These are phyloP conservation scores for Eruca vesicaria DNA, from an alignment of 441 rosid genomes.

Conservation along the genomic window DNA sequence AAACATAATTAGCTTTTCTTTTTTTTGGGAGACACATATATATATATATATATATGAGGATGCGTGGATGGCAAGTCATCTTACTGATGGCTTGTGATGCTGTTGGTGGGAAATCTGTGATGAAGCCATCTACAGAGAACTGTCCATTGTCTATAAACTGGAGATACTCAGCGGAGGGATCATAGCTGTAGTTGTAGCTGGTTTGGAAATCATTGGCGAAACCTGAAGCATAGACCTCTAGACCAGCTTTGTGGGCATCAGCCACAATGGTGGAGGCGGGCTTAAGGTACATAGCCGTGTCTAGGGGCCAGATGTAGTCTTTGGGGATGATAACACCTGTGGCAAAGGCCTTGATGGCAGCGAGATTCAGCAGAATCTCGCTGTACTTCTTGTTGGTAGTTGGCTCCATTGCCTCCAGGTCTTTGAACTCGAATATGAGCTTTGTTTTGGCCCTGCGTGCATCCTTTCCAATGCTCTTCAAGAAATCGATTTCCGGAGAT, in stretches of 20 bases:
- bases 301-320: constrained; percentile 66
- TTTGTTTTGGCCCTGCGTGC: constrained; percentile 47
- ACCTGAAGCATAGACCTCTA: constrained; percentile 73
- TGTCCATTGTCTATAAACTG: constrained; percentile 58
- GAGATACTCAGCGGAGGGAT: constrained; percentile 69
- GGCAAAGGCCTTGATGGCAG: constrained; percentile 57
- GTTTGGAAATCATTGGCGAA: constrained; percentile 67
- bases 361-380: constrained; percentile 46
- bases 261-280: constrained; percentile 56
- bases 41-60: background rate
- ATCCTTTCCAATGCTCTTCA: constrained; percentile 19
- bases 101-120: constrained; percentile 81
- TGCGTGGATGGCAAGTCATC: background rate
- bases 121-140: constrained; percentile 73
- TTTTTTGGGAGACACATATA: background rate
- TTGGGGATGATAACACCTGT: constrained; percentile 79
- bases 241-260: constrained; percentile 75
- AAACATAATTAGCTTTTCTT: constrained; percentile 32
- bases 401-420: constrained; percentile 53
- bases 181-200: constrained; percentile 66
- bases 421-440: constrained; percentile 55
- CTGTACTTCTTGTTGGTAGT: constrained; percentile 62
- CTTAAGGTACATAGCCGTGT: constrained; percentile 45
- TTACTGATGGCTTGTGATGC: constrained; percentile 75
- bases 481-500: background rate